Percentiles rank a stretch among this genome's conserved stretches.
Conservation (phyloP, 2,329 filamentous ascomycete genomes). For the Didymella pinodella region DNA sequence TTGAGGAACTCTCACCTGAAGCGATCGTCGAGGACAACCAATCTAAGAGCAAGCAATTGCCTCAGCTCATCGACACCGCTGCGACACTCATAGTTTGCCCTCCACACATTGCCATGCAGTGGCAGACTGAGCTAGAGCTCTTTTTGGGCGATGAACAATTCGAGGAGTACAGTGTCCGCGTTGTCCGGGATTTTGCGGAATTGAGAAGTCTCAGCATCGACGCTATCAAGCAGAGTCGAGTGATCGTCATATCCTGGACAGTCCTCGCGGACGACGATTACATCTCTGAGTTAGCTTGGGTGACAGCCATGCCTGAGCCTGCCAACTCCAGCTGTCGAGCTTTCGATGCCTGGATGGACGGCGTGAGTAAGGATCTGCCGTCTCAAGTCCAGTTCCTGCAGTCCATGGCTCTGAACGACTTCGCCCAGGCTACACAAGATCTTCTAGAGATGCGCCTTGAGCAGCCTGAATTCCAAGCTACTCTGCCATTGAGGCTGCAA, state of each 20-base stretch:
- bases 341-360: slow-evolving; percentile 63
- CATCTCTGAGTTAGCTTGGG: slow-evolving; percentile 58
- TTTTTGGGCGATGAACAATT: slow-evolving; percentile 53
- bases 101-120: slow-evolving; percentile 63
- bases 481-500: slow-evolving; percentile 51
- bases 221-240: slow-evolving; percentile 58
- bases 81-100: slow-evolving; percentile 70
- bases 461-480: slow-evolving; percentile 48
- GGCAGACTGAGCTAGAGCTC: slow-evolving; percentile 63
- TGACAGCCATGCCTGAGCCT: slow-evolving; percentile 57
- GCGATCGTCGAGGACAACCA: slow-evolving; percentile 28
- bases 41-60: slow-evolving; percentile 1
- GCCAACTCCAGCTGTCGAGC: slow-evolving; percentile 54
- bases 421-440: slow-evolving; percentile 37
- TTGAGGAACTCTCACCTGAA: slow-evolving; percentile 28
- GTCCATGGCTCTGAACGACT: slow-evolving; percentile 37
- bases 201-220: slow-evolving; percentile 55
- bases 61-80: slow-evolving; percentile 54
- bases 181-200: slow-evolving; percentile 52
- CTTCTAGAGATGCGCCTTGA: slow-evolving; percentile 37
- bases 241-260: slow-evolving; percentile 64
- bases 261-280: slow-evolving; percentile 60
- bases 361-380: slow-evolving; percentile 54
- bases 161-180: slow-evolving; percentile 53
- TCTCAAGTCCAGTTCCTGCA: slow-evolving; percentile 52